Percentiles rank a stretch among this genome's conserved stretches.
Evolutionary conservation across 2,329 filamentous ascomycete species (phyloP).

Genomic region (Colletotrichum sp.): DNA sequence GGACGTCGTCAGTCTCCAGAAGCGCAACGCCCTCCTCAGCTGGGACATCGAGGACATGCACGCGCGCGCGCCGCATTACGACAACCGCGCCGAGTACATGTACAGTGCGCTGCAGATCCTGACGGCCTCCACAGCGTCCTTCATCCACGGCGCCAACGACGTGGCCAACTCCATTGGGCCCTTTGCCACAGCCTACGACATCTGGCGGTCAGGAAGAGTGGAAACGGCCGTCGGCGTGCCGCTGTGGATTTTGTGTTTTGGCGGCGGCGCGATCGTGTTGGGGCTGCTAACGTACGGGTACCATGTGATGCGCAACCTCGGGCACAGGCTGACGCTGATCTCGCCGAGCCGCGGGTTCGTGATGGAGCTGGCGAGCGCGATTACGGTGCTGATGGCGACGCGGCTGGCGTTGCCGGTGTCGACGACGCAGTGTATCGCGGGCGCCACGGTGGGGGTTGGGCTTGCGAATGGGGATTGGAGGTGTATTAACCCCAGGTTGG

Average conservation of each 20-base stretch:
- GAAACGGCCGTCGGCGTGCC: slow-evolving; percentile 44
- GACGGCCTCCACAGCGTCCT: slow-evolving; percentile 59
- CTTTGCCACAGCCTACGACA: slow-evolving; percentile 56
- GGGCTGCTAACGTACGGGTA: slow-evolving; percentile 68
- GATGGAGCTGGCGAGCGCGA: slow-evolving; percentile 55
- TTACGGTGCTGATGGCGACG: slow-evolving; percentile 60
- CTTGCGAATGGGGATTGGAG: slow-evolving; percentile 54
- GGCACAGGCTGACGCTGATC: slow-evolving; percentile 60
- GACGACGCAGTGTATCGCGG: slow-evolving; percentile 55
- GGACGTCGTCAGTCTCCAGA: slow-evolving; percentile 52
- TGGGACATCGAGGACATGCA: slow-evolving; percentile 55
- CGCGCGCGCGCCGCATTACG: slow-evolving; percentile 52
- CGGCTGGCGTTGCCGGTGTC: slow-evolving; percentile 55
- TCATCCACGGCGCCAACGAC: slow-evolving; percentile 63
- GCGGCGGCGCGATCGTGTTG: slow-evolving; percentile 54
- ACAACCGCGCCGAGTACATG: slow-evolving; percentile 58
- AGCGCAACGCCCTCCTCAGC: slow-evolving; percentile 50
- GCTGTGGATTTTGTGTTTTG: slow-evolving; percentile 54
- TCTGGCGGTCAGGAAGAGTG: slow-evolving; percentile 49
- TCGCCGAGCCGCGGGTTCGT: slow-evolving; percentile 57
- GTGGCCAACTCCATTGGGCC: slow-evolving; percentile 58
- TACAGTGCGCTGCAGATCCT: slow-evolving; percentile 54
- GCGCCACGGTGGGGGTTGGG: slow-evolving; percentile 57
- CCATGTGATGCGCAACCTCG: slow-evolving; percentile 64
- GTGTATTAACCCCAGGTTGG: slow-evolving; percentile 54